Evolutionary conservation across 2,329 filamentous ascomycete species (phyloP).

Genomic region (Scedosporium minutisporum): DNA sequence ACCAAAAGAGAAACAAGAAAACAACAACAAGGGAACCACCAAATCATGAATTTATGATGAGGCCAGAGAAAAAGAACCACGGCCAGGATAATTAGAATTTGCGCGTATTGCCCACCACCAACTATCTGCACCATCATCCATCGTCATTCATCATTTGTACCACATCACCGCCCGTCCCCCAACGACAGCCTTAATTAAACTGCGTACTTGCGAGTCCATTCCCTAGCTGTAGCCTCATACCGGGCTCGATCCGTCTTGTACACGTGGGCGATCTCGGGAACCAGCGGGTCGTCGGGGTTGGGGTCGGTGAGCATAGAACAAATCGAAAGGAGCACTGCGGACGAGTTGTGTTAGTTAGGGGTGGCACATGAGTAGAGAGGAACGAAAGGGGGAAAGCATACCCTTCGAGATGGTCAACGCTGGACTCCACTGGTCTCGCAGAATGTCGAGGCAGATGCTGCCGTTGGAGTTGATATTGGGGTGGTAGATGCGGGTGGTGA

Average conservation of each 20-base stretch:
- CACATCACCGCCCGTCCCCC: not conserved
- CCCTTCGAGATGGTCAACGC: constrained; percentile 98
- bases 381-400: constrained; percentile 28
- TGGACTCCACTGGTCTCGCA: constrained; percentile 98
- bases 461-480: constrained; percentile 99
- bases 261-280: constrained; percentile 97
- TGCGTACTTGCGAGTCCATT: constrained; percentile 99
- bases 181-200: constrained; percentile 47
- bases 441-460: constrained; percentile 96
- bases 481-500: constrained; percentile 99
- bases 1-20: not conserved
- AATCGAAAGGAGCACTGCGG: constrained; percentile 84
- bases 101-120: not conserved
- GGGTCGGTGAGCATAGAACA: constrained; percentile 99
- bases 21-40: not conserved
- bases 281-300: constrained; percentile 96
- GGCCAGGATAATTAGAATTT: not conserved
- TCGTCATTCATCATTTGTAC: not conserved
- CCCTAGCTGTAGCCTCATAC: constrained; percentile 92
- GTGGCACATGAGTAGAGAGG: no score
- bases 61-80: not conserved
- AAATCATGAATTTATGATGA: constrained; percentile 1
- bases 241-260: constrained; percentile 97
- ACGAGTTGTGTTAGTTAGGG: not conserved
- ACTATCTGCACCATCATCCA: not conserved